phyloP scores from a whole-genome alignment of 2,329 filamentous ascomycete genomes.

The Pezicula neosporulosa region DNA sequence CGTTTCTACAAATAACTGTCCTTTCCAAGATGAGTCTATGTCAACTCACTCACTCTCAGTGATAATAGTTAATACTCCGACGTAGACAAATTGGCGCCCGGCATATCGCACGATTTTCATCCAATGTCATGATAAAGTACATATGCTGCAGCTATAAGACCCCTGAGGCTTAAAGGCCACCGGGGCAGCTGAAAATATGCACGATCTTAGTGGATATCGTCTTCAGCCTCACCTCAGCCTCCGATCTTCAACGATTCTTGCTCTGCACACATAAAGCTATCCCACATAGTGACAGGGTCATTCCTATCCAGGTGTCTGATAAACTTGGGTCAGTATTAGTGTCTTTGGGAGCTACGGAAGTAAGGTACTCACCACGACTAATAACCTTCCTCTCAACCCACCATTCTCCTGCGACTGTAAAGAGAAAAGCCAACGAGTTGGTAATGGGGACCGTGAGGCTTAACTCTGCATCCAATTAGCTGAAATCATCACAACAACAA shows the following conservation, averaged over 20 bases:
- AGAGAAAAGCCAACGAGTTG: conserved; percentile 92
- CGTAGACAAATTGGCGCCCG: too few species aligned
- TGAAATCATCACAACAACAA: too few species aligned
- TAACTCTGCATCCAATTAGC: conserved; percentile 55
- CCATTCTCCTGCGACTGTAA: conserved; percentile 93
- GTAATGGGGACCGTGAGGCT: conserved; percentile 93
- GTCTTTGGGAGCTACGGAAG: conserved; percentile 2
- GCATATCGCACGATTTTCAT: not conserved
- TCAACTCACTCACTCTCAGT: too few species aligned
- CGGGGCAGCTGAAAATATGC: not conserved
- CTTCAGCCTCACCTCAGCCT: not conserved
- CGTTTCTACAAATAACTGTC: not conserved
- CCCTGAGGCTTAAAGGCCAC: not conserved
- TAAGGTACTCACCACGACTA: conserved; percentile 60
- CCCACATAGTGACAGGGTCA: conserved; percentile 73
- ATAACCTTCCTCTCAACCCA: conserved; percentile 92
- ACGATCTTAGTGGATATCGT: not conserved
- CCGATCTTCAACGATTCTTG: conserved; percentile 34
- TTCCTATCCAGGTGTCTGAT: conserved; percentile 77
- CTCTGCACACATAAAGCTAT: conserved; percentile 82
- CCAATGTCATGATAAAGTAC: not conserved
- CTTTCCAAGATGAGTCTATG: too few species aligned
- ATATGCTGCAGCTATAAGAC: too few species aligned
- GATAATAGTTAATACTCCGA: too few species aligned
- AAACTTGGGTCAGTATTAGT: not conserved